Evolutionary conservation across 2,329 filamentous ascomycete genomes (phyloP), one percentile per base, ranked within the genome.

Genomic region (Penicillium brevicompactum): DNA sequence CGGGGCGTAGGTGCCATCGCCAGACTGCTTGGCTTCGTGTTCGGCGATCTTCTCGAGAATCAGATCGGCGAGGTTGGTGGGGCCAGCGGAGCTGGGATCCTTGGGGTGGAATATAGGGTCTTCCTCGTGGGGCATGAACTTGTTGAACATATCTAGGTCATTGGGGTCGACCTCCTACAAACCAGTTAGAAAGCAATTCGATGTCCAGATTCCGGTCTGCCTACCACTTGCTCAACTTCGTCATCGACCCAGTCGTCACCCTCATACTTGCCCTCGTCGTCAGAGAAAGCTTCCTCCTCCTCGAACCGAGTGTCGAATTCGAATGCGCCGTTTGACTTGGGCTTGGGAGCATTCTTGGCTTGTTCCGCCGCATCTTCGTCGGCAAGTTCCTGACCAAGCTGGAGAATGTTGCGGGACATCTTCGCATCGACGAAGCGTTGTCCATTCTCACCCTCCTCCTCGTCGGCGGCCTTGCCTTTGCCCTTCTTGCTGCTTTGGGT

Each of bases 21-120:
- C 74, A 11, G 72, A 80, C 61, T 87, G 81, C 31, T 82, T 82
- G 4, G 90, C 89, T 78, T 99, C 94, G 67, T 95, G 90, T 56
- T 90, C 88, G 4, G 92, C 91, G 69, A 99, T 99, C 76, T 96
- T 96, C 70, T 93, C 87, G 55, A 99, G 78, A 61, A 99, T 99
- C 60, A 99, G 79, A 68, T 96, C 92, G 14, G 94, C 92, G 54
- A 99, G 80, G 72, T 97, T 96, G 59, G 89, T 91, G 13, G 83
- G 78, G 13, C 80, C 80, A 40, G 78, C 78, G 34, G 75, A 74
- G 11, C 77, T 78, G 5, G 66, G 60, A 8, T 69, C 66, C 51
- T 75, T 70, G 22, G 89, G 84, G 70, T 87, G 86, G 62, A 92
- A 79, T 62, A 94, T 83, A 4, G 90, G 86, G 62, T 92, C 83